Conservation (phyloP, 345 rosid species). For the Psidium guajava region DNA sequence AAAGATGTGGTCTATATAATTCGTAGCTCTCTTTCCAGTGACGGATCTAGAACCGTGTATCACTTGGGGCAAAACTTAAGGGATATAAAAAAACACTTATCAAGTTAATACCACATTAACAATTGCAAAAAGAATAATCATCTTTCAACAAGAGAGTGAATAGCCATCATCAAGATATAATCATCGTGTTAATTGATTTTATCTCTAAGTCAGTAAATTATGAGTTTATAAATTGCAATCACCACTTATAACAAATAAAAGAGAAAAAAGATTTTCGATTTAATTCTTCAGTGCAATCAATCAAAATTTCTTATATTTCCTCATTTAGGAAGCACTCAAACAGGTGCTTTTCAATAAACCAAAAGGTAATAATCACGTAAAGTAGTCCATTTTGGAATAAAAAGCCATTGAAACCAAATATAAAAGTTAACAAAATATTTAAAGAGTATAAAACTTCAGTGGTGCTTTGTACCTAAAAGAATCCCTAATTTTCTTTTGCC, state of each 20-base stretch:
- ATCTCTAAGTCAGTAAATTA: background rate
- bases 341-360: background rate
- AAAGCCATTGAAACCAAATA: background rate
- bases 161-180: background rate
- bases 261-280: background rate
- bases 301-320: background rate
- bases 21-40: background rate
- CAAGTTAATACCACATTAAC: background rate
- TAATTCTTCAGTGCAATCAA: background rate
- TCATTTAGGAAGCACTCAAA: background rate
- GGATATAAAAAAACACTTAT: background rate
- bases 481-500: background rate
- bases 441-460: background rate
- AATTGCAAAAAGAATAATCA: background rate
- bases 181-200: background rate
- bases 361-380: background rate
- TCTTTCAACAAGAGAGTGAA: background rate
- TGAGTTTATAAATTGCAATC: background rate
- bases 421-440: background rate
- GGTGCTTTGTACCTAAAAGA: background rate
- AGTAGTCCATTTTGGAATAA: background rate
- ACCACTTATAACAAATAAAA: background rate
- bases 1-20: background rate
- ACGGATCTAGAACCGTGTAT: background rate
- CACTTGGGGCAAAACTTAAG: background rate